Base-by-base conservation (phyloP, 371 early-diverging fungal species). In the Ordospora pajunii region DNA sequence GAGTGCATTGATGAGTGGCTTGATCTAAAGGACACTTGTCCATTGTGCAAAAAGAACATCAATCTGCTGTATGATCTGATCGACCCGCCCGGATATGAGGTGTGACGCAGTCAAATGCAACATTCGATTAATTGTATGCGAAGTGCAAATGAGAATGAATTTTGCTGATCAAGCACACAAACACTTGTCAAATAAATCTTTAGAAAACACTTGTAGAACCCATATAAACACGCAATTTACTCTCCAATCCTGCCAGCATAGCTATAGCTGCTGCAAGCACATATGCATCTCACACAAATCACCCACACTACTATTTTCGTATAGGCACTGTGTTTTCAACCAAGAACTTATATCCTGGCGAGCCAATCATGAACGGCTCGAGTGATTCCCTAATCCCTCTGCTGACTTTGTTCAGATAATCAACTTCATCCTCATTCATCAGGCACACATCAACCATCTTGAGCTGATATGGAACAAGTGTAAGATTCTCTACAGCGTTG, bases 1-100 rank as follows among this genome's bases (percentile, higher is more conserved):
- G 71, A 73, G 9, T 86, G 86, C 72, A 83, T 86, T 46, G 86
- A 86, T 70, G 84, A 84, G 54, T 86, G 86, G 86, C 82, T 86
- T 71, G 76, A 80, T 62, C 50, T 84, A 10, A 84, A 82, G 44
- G 85, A 86, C 68, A 70, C 84, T 14, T 86, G 86, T 64, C 86
- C 86, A 19, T 48, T 85, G 12, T 86, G 86, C 70, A 86, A 82
- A 67, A 82, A 80, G 52, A 82, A 79, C 70, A 73, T 83, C n/a
- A 84, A 83, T 67, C 51, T 84, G n/a, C 54, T 86, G 6, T 82
- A 86, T 74, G 86, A 86, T 44, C 43, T 86, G 51, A 75, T 84
- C 66, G 86, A 84, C 23, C 48, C 72, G 5, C 74, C 62, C 7
- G 44, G 43, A 8, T 22, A 37, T 43, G 74, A 73, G 6, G 27